phyloP scores from a whole-genome alignment of 2,329 filamentous ascomycete species.

The Purpureocillium lavendulum region DNA sequence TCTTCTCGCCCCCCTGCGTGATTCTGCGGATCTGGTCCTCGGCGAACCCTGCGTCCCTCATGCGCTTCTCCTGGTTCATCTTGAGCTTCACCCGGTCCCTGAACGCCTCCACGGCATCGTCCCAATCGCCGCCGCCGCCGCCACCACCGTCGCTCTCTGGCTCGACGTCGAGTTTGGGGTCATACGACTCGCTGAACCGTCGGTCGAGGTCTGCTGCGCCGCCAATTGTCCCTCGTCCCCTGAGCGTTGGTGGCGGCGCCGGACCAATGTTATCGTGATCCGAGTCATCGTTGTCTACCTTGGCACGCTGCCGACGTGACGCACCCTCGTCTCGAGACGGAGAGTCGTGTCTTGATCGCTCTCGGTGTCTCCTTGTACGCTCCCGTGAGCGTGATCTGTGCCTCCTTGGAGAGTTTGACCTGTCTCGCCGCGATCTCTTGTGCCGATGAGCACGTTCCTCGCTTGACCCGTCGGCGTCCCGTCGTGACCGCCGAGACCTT shows the following conservation, averaged over 20 bases:
- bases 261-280: slow-evolving; percentile 76
- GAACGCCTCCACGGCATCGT: slow-evolving; percentile 67
- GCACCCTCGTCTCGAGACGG: neutral
- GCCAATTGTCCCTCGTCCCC: slow-evolving; percentile 61
- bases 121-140: slow-evolving; percentile 62
- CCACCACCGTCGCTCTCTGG: slow-evolving; percentile 31
- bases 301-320: neutral
- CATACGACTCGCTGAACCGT: slow-evolving; percentile 64
- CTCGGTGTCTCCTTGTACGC: slow-evolving; percentile 20
- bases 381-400: slow-evolving; percentile 14
- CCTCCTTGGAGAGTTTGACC: slow-evolving; percentile 8
- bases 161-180: slow-evolving; percentile 47
- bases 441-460: slow-evolving; percentile 1
- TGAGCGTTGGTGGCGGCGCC: slow-evolving; percentile 43
- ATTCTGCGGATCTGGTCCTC: slow-evolving; percentile 56
- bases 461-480: neutral
- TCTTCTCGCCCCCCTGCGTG: slow-evolving; percentile 53
- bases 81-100: slow-evolving; percentile 75
- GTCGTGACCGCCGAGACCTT: neutral
- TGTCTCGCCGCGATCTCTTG: slow-evolving; percentile 9
- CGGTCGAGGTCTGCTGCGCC: slow-evolving; percentile 64
- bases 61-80: slow-evolving; percentile 63
- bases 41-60: slow-evolving; percentile 71
- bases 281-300: slow-evolving; percentile 30
- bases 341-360: slow-evolving; percentile 17